Conservation (phyloP, 305 asterid genomes). For the Fraxinus albicans region DNA sequence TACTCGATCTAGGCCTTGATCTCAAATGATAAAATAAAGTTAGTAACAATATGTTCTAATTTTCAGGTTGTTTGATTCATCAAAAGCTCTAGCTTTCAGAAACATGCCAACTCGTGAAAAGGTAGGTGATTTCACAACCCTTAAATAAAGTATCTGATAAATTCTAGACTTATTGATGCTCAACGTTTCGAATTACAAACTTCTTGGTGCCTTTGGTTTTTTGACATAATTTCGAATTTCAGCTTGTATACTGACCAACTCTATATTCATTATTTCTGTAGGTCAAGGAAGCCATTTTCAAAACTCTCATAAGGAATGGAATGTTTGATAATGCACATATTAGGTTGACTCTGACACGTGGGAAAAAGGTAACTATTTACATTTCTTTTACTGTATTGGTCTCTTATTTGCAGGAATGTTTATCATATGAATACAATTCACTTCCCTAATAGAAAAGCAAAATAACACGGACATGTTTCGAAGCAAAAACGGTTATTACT, state of each 20-base stretch:
- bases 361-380: conserved; percentile 61
- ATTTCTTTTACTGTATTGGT: conserved; percentile 12
- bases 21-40: neutral
- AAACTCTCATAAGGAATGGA: conserved; percentile 70
- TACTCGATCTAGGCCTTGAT: neutral
- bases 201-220: neutral
- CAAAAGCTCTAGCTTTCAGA: conserved; percentile 82
- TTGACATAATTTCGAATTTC: neutral
- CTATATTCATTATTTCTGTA: conserved; percentile 31
- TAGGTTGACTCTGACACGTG: conserved; percentile 84
- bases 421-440: neutral
- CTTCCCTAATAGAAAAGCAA: neutral
- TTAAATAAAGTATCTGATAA: neutral
- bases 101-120: conserved; percentile 67
- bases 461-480: neutral
- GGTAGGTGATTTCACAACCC: conserved; percentile 35
- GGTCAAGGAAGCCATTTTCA: conserved; percentile 89
- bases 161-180: neutral
- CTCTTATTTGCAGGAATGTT: neutral
- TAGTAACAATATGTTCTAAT: conserved; percentile 3
- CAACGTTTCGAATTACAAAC: neutral
- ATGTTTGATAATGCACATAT: conserved; percentile 77
- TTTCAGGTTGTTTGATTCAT: conserved; percentile 81
- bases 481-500: conserved; percentile 9
- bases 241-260: neutral